Conservation (phyloP, 768 basidiomycete genomes). For the Gloeostereum incarnatum region DNA sequence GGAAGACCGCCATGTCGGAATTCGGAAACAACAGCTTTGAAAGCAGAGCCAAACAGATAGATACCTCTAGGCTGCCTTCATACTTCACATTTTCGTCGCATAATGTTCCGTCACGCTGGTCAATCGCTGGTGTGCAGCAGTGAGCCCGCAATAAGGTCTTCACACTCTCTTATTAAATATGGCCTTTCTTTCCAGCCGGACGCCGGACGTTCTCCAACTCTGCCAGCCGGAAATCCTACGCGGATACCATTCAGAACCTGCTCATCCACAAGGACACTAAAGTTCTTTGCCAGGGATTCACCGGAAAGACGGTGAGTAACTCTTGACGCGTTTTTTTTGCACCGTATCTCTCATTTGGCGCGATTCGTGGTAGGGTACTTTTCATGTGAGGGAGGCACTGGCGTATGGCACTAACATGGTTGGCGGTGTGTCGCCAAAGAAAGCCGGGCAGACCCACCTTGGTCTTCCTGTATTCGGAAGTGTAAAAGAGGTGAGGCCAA, state of each 20-base stretch:
- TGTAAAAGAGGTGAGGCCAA: conserved; percentile 68
- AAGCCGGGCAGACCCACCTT: conserved; percentile 92
- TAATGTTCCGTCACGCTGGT: conserved; percentile 56
- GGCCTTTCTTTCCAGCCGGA: conserved; percentile 32
- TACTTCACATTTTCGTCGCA: conserved; percentile 9
- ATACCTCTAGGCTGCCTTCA: background rate
- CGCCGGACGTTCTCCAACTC: conserved; percentile 80
- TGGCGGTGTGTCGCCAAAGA: conserved; percentile 94
- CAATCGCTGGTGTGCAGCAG: conserved; percentile 45
- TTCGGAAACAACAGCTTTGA: no score
- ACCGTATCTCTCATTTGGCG: background rate
- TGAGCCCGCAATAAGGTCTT: conserved; percentile 19
- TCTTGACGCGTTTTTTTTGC: background rate
- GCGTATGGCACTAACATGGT: conserved; percentile 97
- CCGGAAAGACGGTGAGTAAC: conserved; percentile 82
- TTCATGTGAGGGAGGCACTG: conserved; percentile 90
- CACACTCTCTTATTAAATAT: background rate
- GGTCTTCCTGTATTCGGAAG: conserved; percentile 91
- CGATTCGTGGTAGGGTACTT: conserved; percentile 66
- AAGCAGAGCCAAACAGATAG: no score
- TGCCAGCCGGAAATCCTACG: conserved; percentile 67
- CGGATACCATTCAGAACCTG: conserved; percentile 85
- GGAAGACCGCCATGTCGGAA: no score
- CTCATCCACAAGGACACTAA: conserved; percentile 91
- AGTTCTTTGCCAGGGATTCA: conserved; percentile 87